Evolutionary conservation across 2,329 filamentous ascomycete species (phyloP).

Genomic region (Xylariaceae sp.): DNA sequence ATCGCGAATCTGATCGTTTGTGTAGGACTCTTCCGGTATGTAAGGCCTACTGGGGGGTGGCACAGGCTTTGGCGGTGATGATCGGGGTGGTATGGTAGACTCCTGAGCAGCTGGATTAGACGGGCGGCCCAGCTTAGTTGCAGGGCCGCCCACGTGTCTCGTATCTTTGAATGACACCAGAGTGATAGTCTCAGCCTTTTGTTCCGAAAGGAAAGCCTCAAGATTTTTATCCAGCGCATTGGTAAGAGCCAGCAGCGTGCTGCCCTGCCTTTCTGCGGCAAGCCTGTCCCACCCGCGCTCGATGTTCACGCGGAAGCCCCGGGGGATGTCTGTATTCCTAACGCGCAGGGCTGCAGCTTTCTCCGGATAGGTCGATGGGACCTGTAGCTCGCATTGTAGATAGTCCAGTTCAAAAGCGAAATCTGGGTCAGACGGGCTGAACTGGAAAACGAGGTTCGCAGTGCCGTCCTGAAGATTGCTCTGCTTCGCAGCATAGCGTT

Average conservation of each 20-base stretch:
- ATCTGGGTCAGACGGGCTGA: slow-evolving; percentile 72
- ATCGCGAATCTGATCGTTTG: slow-evolving; percentile 50
- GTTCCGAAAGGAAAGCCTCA: slow-evolving; percentile 59
- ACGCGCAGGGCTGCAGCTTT: slow-evolving; percentile 53
- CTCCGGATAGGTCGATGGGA: slow-evolving; percentile 58
- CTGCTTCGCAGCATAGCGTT: slow-evolving; percentile 51
- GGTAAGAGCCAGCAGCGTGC: slow-evolving; percentile 57
- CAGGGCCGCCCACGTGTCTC: slow-evolving; percentile 31
- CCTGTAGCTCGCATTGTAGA: slow-evolving; percentile 58
- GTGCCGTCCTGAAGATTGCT: slow-evolving; percentile 36
- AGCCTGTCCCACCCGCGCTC: slow-evolving; percentile 66
- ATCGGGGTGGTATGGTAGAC: slow-evolving; percentile 1
- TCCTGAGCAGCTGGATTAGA: slow-evolving; percentile 3
- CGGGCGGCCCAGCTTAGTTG: slow-evolving; percentile 10
- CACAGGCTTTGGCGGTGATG: slow-evolving; percentile 4
- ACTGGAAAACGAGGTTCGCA: slow-evolving; percentile 54
- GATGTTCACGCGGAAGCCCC: slow-evolving; percentile 68
- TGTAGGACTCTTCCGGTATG: slow-evolving; percentile 42
- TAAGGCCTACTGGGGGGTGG: slow-evolving; percentile 21
- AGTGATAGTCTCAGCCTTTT: slow-evolving; percentile 66
- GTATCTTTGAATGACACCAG: slow-evolving; percentile 55
- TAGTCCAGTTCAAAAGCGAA: slow-evolving; percentile 70
- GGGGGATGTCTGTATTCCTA: slow-evolving; percentile 60
- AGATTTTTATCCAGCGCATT: slow-evolving; percentile 67
- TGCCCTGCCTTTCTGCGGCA: slow-evolving; percentile 43